These are phyloP conservation scores for Leccinum uliginosum DNA, from an alignment of 768 basidiomycete species.

Conservation along the genomic window DNA sequence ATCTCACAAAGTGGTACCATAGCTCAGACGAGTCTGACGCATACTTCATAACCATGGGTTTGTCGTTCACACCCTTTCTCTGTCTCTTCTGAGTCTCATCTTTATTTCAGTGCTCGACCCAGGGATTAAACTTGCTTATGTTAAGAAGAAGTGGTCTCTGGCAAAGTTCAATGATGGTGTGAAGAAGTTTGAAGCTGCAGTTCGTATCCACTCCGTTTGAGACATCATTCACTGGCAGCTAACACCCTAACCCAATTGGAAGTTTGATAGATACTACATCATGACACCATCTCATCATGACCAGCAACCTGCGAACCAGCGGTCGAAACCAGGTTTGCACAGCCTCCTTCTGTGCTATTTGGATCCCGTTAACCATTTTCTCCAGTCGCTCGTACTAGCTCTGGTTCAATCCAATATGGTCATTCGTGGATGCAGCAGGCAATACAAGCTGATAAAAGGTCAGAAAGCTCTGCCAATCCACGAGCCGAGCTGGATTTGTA, in stretches of 20 bases:
- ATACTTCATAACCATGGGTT: conserved; percentile 5
- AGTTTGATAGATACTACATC: neutral
- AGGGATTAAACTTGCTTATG: neutral
- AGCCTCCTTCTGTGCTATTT: too few species aligned
- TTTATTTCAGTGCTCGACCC: neutral
- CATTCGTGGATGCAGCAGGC: conserved; percentile 1
- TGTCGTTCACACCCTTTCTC: neutral
- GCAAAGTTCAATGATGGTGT: too few species aligned
- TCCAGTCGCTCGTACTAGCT: neutral
- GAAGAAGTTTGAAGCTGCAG: neutral
- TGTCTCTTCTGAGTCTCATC: neutral
- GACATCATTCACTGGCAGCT: neutral
- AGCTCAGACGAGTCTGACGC: neutral
- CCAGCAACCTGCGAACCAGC: neutral
- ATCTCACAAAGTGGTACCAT: neutral
- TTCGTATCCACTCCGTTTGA: neutral
- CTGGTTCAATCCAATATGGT: conserved; percentile 1
- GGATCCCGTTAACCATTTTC: neutral
- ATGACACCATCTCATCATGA: neutral
- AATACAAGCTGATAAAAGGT: neutral
- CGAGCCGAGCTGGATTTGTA: neutral
- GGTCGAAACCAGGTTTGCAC: neutral
- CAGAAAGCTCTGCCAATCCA: neutral
- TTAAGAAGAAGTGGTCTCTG: neutral
- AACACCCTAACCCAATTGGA: neutral